Evolutionary conservation across 805 yeast species (phyloP).

Genomic region (Dipodascopsis uninucleata): DNA sequence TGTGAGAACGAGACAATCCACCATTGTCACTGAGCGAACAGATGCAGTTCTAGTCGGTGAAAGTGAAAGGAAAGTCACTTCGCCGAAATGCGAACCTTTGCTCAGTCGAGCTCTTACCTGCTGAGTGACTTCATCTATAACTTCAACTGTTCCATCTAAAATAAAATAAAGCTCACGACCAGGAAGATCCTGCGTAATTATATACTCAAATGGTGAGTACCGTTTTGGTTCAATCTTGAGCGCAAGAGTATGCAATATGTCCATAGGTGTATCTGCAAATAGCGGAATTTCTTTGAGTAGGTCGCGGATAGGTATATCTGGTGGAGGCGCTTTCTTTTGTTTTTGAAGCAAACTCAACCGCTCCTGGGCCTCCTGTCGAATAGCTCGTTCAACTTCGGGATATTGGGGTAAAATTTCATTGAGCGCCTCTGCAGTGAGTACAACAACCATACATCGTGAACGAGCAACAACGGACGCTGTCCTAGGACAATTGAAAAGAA

Average conservation of each 20-base stretch:
- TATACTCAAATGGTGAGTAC: conserved; percentile 54
- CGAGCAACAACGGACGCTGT: conserved; percentile 76
- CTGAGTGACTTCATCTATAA: conserved; percentile 45
- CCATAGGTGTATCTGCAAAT: conserved; percentile 54
- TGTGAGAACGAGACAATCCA: conserved; percentile 58
- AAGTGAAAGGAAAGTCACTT: conserved; percentile 60
- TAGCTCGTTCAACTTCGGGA: conserved; percentile 62
- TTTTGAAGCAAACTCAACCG: conserved; percentile 68
- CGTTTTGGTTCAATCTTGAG: conserved; percentile 56
- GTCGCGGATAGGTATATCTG: conserved; percentile 43
- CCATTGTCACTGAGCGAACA: conserved; percentile 57
- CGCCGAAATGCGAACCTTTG: conserved; percentile 69
- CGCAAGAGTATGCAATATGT: conserved; percentile 61
- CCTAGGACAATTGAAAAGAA: conserved; percentile 67
- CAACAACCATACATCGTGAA: conserved; percentile 63
- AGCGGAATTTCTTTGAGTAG: conserved; percentile 57
- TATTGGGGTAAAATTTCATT: conserved; percentile 56
- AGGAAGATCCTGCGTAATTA: conserved; percentile 55
- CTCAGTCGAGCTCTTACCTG: conserved; percentile 55
- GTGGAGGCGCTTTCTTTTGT: conserved; percentile 36
- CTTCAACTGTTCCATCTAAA: conserved; percentile 68
- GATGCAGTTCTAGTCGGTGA: conserved; percentile 51
- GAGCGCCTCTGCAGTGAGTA: conserved; percentile 61
- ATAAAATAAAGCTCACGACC: conserved; percentile 67
- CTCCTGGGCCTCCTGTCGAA: conserved; percentile 77